Conservation (phyloP, 306 rosid genomes). For the Castanea mollissima region DNA sequence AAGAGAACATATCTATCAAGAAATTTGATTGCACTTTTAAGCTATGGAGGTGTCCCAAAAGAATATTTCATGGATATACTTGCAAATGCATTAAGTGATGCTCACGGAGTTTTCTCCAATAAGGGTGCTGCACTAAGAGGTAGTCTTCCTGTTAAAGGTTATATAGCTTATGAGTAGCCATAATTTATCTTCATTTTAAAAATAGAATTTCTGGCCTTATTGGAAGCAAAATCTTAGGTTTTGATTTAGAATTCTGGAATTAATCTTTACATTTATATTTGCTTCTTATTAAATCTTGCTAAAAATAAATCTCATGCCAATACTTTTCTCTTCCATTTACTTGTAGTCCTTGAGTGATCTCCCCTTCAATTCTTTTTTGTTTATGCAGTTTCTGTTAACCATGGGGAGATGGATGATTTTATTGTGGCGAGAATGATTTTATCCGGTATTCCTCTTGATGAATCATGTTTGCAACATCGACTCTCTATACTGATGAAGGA, state of each 20-base stretch:
- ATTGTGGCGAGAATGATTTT: constrained; percentile 55
- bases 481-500: constrained; percentile 37
- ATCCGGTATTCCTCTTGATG: constrained; percentile 73
- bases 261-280: background rate
- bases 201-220: background rate
- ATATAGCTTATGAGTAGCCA: background rate
- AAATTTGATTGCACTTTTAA: constrained; percentile 60
- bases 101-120: constrained; percentile 33
- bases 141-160: constrained; percentile 17
- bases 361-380: constrained; percentile 13
- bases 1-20: constrained; percentile 48
- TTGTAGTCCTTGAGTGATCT: background rate
- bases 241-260: background rate
- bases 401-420: constrained; percentile 59
- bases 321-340: background rate
- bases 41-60: constrained; percentile 79
- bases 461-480: constrained; percentile 53
- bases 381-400: constrained; percentile 46
- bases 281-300: background rate
- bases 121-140: constrained; percentile 68
- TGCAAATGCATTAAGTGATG: constrained; percentile 39
- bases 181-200: background rate
- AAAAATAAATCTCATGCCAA: constrained; percentile 3
- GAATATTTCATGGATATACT: constrained; percentile 60
- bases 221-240: background rate